Conservation (phyloP, 1,284 basidiomycete genomes). For the Salmacisia buchloeana region DNA sequence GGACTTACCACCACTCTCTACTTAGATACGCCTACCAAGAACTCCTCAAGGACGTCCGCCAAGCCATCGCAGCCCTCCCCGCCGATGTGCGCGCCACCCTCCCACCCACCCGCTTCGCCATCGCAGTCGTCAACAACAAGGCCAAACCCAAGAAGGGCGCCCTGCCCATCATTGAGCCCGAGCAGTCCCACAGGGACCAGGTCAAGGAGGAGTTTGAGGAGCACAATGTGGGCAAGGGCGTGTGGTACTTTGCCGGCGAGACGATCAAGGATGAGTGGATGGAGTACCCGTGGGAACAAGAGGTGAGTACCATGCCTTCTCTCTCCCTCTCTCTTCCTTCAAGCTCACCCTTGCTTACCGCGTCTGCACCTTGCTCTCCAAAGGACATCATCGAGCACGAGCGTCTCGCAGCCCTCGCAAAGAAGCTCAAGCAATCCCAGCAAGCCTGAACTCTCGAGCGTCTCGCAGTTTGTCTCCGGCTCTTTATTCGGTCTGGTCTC, state of each 20-base stretch:
- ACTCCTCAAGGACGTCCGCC: constrained; percentile 45
- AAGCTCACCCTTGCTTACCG: background rate
- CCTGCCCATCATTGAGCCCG: constrained; percentile 35
- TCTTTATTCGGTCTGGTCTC: background rate
- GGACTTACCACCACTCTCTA: background rate
- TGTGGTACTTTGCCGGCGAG: constrained; percentile 47
- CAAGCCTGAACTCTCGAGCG: background rate
- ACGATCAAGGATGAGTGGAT: constrained; percentile 48
- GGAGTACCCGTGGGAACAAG: constrained; percentile 48
- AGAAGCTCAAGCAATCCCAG: constrained; percentile 14
- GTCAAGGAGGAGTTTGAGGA: constrained; percentile 32
- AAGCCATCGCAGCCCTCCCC: constrained; percentile 32
- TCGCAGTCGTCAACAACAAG: constrained; percentile 51
- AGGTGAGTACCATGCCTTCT: constrained; percentile 11
- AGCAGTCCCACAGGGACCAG: constrained; percentile 18
- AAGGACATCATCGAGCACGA: constrained; percentile 49
- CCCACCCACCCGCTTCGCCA: constrained; percentile 44
- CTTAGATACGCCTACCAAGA: constrained; percentile 46
- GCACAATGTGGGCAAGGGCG: constrained; percentile 40
- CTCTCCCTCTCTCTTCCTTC: background rate
- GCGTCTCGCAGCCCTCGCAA: constrained; percentile 45
- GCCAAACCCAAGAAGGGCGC: constrained; percentile 39
- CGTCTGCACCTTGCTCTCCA: background rate
- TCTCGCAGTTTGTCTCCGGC: background rate
- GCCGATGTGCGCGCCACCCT: constrained; percentile 34